A percentile compares a stretch with the other conserved stretches of the same genome.
Evolutionary conservation across 805 yeast species (phyloP).

Genomic region (Candida ficus): DNA sequence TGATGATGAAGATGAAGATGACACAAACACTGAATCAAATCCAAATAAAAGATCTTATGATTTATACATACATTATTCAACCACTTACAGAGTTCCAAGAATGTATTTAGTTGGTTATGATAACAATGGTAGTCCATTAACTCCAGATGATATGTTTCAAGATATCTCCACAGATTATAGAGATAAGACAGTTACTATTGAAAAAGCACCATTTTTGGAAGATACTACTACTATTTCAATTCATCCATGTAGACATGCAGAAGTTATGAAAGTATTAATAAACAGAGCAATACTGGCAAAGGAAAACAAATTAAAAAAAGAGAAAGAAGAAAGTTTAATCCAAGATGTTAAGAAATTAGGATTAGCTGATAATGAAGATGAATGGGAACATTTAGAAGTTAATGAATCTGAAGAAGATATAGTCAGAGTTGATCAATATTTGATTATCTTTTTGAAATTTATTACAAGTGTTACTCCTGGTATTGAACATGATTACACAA

Average conservation of each 20-base stretch:
- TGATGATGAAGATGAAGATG: constrained; percentile 27
- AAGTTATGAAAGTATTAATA: constrained; percentile 87
- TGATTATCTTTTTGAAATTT: constrained; percentile 85
- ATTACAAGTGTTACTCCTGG: constrained; percentile 98
- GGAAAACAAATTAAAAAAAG: constrained; percentile 25
- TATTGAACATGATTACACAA: constrained; percentile 96
- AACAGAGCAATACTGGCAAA: constrained; percentile 59
- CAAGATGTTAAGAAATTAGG: constrained; percentile 45
- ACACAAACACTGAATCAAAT: too few species aligned
- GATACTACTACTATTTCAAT: constrained; percentile 77
- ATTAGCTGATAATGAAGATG: constrained; percentile 47
- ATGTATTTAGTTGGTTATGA: constrained; percentile 86
- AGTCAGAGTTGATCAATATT: constrained; percentile 85
- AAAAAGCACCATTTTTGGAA: constrained; percentile 77
- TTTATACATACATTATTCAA: constrained; percentile 85
- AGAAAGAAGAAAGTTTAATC: constrained; percentile 25
- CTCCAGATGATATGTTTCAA: constrained; percentile 90
- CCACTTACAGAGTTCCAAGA: constrained; percentile 94
- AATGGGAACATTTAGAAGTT: constrained; percentile 52
- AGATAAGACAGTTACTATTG: constrained; percentile 95
- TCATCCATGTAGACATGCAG: constrained; percentile 94
- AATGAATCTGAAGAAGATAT: constrained; percentile 33
- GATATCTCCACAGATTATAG: constrained; percentile 90
- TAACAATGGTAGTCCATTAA: constrained; percentile 76
- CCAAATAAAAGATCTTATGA: constrained; percentile 66